These are phyloP conservation scores for Mortierella sp. DNA, from an alignment of 371 early-diverging fungal genomes.

Conservation along the genomic window DNA sequence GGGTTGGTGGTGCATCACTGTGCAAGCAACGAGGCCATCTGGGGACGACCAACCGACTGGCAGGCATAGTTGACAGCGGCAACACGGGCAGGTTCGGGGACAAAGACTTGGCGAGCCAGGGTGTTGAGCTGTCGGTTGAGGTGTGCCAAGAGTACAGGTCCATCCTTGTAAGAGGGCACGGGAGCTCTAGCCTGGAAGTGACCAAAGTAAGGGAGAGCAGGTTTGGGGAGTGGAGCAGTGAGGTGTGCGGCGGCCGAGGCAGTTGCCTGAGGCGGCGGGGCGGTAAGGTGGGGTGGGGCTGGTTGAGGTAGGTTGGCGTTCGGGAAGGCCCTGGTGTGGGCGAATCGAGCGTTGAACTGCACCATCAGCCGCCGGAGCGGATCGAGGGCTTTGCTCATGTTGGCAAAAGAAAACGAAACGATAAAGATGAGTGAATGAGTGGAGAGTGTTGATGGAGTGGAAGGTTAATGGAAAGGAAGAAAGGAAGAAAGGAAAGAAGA, in stretches of 20 bases:
- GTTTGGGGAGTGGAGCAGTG: conserved; percentile 20
- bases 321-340: conserved; percentile 43
- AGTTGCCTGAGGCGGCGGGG: not conserved
- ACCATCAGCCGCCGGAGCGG: conserved; percentile 59
- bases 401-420: not conserved
- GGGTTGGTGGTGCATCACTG: conserved; percentile 43
- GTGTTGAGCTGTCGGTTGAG: conserved; percentile 34
- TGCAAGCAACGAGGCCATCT: conserved; percentile 46
- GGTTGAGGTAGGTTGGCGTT: conserved; percentile 34
- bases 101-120: conserved; percentile 34
- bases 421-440: not conserved
- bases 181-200: conserved; percentile 53
- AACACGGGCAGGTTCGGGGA: conserved; percentile 52
- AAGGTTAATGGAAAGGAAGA: not conserved
- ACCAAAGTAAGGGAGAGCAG: conserved; percentile 31
- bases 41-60: conserved; percentile 42
- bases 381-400: conserved; percentile 55
- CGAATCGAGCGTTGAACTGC: conserved; percentile 53
- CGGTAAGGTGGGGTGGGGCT: conserved; percentile 34
- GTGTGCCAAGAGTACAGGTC: conserved; percentile 38
- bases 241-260: conserved; percentile 17
- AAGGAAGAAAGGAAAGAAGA: not conserved
- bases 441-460: not conserved
- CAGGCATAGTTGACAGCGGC: conserved; percentile 57
- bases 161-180: conserved; percentile 39